phyloP scores from a whole-genome alignment of 495 filamentous ascomycete genomes.

The Penicillium antarcticum region DNA sequence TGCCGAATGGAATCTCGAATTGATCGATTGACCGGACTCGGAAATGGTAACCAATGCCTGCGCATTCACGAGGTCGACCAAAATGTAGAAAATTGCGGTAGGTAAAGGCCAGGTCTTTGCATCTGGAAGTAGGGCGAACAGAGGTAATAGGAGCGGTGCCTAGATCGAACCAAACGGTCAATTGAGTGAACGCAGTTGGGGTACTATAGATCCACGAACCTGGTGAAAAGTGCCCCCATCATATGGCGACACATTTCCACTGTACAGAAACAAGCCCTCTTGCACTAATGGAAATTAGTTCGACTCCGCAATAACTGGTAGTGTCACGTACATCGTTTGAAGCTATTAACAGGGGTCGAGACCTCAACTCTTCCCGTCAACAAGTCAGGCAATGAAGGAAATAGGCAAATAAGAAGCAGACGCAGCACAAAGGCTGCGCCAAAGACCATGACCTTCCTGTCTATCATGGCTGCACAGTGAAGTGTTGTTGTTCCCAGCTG shows the following conservation, averaged over 20 bases:
- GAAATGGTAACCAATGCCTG: slow-evolving; percentile 79
- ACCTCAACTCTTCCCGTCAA: slow-evolving; percentile 91
- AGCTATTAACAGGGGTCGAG: slow-evolving; percentile 94
- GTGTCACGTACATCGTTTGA: slow-evolving; percentile 77
- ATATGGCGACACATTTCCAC: slow-evolving; percentile 93
- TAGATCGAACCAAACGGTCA: slow-evolving; percentile 22
- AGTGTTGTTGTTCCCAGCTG: slow-evolving; percentile 20
- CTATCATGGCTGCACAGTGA: slow-evolving; percentile 48
- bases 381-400: slow-evolving; percentile 81
- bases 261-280: slow-evolving; percentile 94
- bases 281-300: slow-evolving; percentile 59
- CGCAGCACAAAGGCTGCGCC: slow-evolving; percentile 73
- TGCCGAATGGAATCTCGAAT: slow-evolving; percentile 71
- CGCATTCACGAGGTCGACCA: slow-evolving; percentile 80
- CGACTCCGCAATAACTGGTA: neutral
- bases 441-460: slow-evolving; percentile 74
- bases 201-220: slow-evolving; percentile 34
- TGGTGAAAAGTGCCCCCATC: slow-evolving; percentile 98
- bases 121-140: slow-evolving; percentile 83
- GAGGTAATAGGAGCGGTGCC: slow-evolving; percentile 85
- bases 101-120: slow-evolving; percentile 60
- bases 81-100: slow-evolving; percentile 75
- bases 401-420: slow-evolving; percentile 72
- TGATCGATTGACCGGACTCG: slow-evolving; percentile 72
- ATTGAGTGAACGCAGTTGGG: slow-evolving; percentile 5